Evolutionary conservation across 1,284 basidiomycete genomes (phyloP).

Genomic region (Grifola frondosa): DNA sequence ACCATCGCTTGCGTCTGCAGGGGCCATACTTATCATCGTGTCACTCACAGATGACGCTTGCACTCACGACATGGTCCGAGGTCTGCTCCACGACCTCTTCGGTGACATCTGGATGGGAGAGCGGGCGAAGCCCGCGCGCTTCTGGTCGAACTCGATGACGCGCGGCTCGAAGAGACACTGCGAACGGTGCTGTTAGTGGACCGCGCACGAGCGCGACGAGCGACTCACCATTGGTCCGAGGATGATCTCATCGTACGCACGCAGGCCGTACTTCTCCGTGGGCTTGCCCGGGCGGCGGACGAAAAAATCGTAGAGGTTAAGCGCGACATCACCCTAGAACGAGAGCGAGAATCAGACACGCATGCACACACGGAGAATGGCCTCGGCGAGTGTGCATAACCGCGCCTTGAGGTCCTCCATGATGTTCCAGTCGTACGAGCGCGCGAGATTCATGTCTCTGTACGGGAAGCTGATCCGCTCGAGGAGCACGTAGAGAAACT

Average conservation of each 20-base stretch:
- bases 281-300: constrained; percentile 75
- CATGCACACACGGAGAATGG: constrained; percentile 26
- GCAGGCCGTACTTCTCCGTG: constrained; percentile 86
- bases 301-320: constrained; percentile 88
- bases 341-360: not conserved
- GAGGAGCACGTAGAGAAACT: constrained; percentile 82
- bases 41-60: constrained; percentile 10
- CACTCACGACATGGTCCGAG: constrained; percentile 60
- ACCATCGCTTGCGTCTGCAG: constrained; percentile 81
- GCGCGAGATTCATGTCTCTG: constrained; percentile 72
- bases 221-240: constrained; percentile 84
- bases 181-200: not conserved
- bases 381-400: constrained; percentile 84
- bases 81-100: constrained; percentile 73
- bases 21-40: not conserved
- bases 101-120: constrained; percentile 55
- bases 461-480: constrained; percentile 88
- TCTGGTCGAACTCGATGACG: constrained; percentile 86
- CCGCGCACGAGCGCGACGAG: not conserved
- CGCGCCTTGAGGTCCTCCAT: constrained; percentile 87
- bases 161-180: constrained; percentile 92
- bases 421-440: constrained; percentile 82
- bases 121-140: constrained; percentile 53
- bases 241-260: constrained; percentile 95
- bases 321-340: constrained; percentile 80